Percentiles rank a stretch among this genome's conserved stretches.
Conservation (phyloP, 176 grass and related monocot species). For the Phoenix roebelenii region DNA sequence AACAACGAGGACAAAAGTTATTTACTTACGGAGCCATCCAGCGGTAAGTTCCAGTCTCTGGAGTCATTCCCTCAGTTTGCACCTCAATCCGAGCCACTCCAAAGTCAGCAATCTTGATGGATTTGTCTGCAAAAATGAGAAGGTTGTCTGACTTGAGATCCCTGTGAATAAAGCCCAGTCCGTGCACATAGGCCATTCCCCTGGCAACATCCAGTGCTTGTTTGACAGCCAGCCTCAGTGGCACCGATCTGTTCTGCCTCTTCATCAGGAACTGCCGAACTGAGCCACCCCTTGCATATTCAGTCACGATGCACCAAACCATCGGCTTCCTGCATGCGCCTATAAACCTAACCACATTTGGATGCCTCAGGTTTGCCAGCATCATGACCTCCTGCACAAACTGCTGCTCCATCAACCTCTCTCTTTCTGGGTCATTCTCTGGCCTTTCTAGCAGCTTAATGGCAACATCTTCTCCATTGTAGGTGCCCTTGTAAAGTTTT, state of each 20-base stretch:
- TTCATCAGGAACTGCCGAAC: conserved; percentile 53
- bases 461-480: conserved; percentile 66
- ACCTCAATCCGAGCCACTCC: conserved; percentile 78
- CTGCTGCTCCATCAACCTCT: conserved; percentile 65
- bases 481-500: conserved; percentile 55
- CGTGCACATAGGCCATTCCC: conserved; percentile 65
- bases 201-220: conserved; percentile 60
- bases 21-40: conserved; percentile 86
- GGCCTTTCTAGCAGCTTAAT: conserved; percentile 68
- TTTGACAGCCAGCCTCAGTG: conserved; percentile 47
- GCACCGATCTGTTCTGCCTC: conserved; percentile 52
- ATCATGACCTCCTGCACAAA: conserved; percentile 74
- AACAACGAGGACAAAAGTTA: neutral
- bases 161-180: conserved; percentile 52
- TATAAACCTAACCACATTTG: conserved; percentile 64
- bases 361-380: conserved; percentile 47
- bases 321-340: conserved; percentile 59
- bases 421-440: conserved; percentile 54
- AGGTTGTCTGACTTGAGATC: conserved; percentile 77
- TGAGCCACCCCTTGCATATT: conserved; percentile 69
- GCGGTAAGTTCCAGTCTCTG: conserved; percentile 69
- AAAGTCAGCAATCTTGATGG: conserved; percentile 83
- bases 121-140: conserved; percentile 62
- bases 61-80: conserved; percentile 66
- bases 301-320: conserved; percentile 75